Evolutionary conservation across 306 rosid species (phyloP).

Genomic region (Malus sylvestris): DNA sequence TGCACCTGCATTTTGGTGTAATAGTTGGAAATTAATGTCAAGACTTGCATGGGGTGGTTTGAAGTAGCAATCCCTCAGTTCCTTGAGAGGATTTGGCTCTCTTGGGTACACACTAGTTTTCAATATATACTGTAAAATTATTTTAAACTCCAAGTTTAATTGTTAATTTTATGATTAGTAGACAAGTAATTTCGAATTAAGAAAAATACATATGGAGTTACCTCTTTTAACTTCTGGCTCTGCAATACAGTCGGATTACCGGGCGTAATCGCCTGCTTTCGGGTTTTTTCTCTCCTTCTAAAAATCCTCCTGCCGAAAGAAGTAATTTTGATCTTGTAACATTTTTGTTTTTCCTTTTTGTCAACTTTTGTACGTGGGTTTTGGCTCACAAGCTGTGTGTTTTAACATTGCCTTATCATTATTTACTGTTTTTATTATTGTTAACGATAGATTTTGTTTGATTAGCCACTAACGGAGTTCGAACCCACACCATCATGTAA

Average conservation of each 20-base stretch:
- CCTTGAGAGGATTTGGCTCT: slow-evolving; percentile 44
- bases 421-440: background rate
- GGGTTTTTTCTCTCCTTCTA: background rate
- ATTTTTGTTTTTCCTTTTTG: background rate
- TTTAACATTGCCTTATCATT: background rate
- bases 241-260: background rate
- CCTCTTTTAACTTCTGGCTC: background rate
- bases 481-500: accelerated
- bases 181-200: too few relatives aligned
- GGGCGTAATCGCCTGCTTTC: background rate
- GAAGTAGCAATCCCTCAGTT: slow-evolving; percentile 37
- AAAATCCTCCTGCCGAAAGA: background rate
- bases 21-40: too few relatives aligned
- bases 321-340: background rate
- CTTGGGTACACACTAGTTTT: slow-evolving; percentile 57
- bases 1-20: background rate
- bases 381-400: slow-evolving; percentile 13
- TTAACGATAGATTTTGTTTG: too few relatives aligned
- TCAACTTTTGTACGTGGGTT: background rate
- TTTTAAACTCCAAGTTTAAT: background rate
- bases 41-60: slow-evolving; percentile 29
- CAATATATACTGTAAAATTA: slow-evolving; percentile 35
- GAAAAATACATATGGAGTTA: background rate
- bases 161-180: background rate
- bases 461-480: too few relatives aligned